These are phyloP conservation scores for Solanum pinnatisectum DNA, from an alignment of 257 asterid genomes.

Conservation along the genomic window DNA sequence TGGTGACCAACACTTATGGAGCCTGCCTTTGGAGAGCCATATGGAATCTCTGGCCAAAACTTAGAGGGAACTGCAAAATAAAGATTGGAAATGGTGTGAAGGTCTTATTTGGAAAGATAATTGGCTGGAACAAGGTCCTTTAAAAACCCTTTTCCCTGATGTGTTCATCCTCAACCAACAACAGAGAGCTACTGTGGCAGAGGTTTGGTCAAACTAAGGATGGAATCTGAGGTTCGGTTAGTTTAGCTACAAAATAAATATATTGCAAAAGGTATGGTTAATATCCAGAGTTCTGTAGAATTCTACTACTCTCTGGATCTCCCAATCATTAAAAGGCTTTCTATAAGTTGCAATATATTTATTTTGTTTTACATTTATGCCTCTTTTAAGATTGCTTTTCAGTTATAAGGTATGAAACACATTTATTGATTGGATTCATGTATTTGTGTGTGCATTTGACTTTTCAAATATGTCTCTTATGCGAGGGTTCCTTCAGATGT, in stretches of 20 bases:
- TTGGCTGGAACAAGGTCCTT: background rate
- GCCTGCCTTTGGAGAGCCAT: background rate
- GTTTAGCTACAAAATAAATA: background rate
- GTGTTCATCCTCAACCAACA: background rate
- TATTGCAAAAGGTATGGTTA: background rate
- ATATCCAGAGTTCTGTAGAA: background rate
- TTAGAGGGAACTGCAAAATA: background rate
- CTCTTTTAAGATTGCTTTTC: background rate
- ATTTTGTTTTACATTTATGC: background rate
- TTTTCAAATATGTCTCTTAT: background rate
- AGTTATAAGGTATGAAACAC: background rate
- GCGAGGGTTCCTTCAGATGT: background rate
- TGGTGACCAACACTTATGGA: background rate
- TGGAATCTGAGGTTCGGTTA: background rate
- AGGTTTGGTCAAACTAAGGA: background rate
- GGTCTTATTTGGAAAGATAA: background rate
- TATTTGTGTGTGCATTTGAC: constrained; percentile 1
- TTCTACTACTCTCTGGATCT: background rate
- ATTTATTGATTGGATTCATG: background rate
- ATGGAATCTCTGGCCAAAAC: background rate
- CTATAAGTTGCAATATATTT: background rate
- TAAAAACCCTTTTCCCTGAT: background rate
- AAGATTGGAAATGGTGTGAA: background rate
- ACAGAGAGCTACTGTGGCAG: background rate
- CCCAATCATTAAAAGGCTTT: background rate